These are phyloP conservation scores for Beta macrorhiza DNA, from an alignment of 179 eudicot species.

Conservation along the genomic window DNA sequence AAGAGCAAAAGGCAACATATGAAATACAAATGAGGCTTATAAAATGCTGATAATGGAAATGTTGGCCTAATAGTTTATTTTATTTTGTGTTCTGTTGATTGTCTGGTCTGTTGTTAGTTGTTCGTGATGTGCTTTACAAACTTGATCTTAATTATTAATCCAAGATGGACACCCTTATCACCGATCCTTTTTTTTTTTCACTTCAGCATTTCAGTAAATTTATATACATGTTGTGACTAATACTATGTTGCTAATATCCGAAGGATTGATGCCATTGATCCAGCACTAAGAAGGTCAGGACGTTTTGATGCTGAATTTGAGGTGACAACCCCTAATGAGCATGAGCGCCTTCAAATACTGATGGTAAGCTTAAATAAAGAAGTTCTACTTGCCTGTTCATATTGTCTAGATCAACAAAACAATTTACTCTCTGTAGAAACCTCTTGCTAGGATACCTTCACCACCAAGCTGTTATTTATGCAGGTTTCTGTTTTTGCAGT, in stretches of 20 bases:
- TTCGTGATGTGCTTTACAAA: not conserved
- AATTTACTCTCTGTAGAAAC: not conserved
- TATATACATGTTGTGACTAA: slow-evolving; percentile 24
- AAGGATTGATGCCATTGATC: slow-evolving; percentile 92
- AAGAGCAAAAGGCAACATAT: not conserved
- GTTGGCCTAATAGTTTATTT: not conserved
- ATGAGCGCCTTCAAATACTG: slow-evolving; percentile 75
- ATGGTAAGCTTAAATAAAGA: slow-evolving; percentile 40
- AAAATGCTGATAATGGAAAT: not conserved
- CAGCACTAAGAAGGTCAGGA: slow-evolving; percentile 90
- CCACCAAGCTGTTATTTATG: not conserved
- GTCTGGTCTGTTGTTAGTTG: too few relatives aligned
- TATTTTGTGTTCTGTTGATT: not conserved
- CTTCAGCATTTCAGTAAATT: not conserved
- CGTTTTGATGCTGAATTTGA: slow-evolving; percentile 94
- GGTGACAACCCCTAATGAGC: slow-evolving; percentile 83
- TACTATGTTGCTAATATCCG: slow-evolving; percentile 28
- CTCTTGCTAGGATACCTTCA: not conserved
- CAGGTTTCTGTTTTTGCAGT: slow-evolving; percentile 36
- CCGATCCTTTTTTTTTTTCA: not conserved
- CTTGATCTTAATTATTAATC: not conserved
- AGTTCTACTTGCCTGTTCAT: not conserved
- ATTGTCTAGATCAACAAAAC: not conserved
- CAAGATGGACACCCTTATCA: not conserved
- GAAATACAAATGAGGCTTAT: not conserved